Evolutionary conservation across 495 filamentous ascomycete species (phyloP), one percentile per base, ranked within the genome.

Genomic region (Penicillium herquei): DNA sequence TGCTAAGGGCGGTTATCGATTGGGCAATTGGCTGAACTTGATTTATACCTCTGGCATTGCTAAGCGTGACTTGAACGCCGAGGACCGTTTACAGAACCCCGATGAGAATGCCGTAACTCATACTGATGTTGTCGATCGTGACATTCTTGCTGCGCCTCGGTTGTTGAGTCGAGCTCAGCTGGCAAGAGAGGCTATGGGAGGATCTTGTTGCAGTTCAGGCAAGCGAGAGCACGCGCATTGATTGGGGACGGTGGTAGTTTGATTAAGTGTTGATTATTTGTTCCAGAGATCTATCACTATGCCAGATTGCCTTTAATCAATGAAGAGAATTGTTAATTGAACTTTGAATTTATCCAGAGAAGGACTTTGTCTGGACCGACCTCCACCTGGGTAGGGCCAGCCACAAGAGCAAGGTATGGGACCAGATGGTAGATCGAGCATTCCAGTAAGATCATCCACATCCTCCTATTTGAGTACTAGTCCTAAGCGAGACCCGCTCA

Each of bases 1-100:
- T 61, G 89, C 88, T 3, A 87, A 84, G 64, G 89, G 84, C 9
- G 89, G 89, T 10, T 91, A 85, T 59, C 80, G 88, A 18, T 65
- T 89, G 78, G 83, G 40, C 0, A 65, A 67, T 39, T 67, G 65
- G 65, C 33, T 67, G 17, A 67, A 67, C 32, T 6, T 55, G 59
- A 63, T 67, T 16, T 61, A 67, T 17, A 51, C n/a, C 5, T 45
- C 51, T 0, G 45, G 56, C 4, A 52, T 60, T 51, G 55, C 62
- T 11, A 60, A 65, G 45, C 54, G 59, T 3, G 56, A 55, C 35
- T 21, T 56, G 21, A 26, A 26, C 21, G 21, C 21, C 3, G 59
- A 49, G 10, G 31, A 34, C 1, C 39, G 41, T 39, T 51, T 48
- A 8, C 34, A 54, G 49, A 33, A 10, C 18, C 52, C 49, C n/a